Evolutionary conservation across 2,329 filamentous ascomycete species (phyloP), one percentile per base, ranked within the genome.

Genomic region (Phoma sp.): DNA sequence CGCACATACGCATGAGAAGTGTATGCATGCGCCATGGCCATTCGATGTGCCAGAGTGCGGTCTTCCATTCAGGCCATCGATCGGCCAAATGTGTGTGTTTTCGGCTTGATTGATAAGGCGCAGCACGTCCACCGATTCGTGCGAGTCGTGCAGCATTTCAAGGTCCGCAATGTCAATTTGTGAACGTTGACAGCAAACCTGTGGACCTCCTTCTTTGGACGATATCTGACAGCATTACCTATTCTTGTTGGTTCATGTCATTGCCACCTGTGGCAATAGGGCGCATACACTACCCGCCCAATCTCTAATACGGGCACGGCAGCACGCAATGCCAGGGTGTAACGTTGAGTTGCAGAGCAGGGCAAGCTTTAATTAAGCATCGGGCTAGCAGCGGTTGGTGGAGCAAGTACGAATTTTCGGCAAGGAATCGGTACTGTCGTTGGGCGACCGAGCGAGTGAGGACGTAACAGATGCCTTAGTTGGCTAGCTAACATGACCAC

Each of bases 341-440:
- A 37, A 45, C 22, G 29, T 44, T 36, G 39, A 27, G 40, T 45
- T 45, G 45, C 40, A 40, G 40, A 36, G 14, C 30, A 23, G 44
- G 38, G 45, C 45, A 45, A 39, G 45, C n/a, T 30, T 55, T 50
- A 38, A 40, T 41, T 32, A 45, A 49, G 45, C 45, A 54, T 49
- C 14, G 14, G 37, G 32, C 52, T 55, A 55, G 46, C 46, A 32
- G 46, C 46, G 6, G 13, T 38, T 45, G 37, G 46, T 55, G 52
- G 52, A 46, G 45, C 38, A 33, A 29, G 18, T 32, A 30, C 13
- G 14, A 37, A 29, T 14, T 18, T 23, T 24, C 40, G 51, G 40
- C 45, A 37, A 9, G 11, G 30, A 38, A 49, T 32, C 46, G 41
- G 41, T 46, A 18, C 24, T 42, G 36, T 45, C 35, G 45, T 45